phyloP scores from a whole-genome alignment of 2,329 filamentous ascomycete genomes.

The Periglandula ipomoeae region DNA sequence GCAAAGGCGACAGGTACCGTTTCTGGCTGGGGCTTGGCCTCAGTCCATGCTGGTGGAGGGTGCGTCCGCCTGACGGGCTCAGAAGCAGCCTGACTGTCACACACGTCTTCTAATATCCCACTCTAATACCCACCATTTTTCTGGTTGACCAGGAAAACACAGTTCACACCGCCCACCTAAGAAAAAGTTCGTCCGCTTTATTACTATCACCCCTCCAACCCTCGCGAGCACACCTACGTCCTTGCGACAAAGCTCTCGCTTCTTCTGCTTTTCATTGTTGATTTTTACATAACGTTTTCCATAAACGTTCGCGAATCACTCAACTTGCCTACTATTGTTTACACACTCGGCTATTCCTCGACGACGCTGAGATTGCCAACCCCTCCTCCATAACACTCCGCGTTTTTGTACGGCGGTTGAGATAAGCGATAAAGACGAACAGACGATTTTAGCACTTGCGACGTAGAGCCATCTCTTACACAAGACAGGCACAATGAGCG shows the following conservation, averaged over 20 bases:
- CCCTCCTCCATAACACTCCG: conserved; percentile 2
- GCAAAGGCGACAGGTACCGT: not conserved
- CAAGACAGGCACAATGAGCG: conserved; percentile 39
- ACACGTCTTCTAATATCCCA: not conserved
- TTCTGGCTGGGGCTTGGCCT: not conserved
- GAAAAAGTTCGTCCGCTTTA: conserved; percentile 3
- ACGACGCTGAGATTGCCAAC: not conserved
- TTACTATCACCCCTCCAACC: not conserved
- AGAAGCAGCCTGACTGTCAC: not conserved
- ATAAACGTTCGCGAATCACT: not conserved
- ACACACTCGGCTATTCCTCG: not conserved
- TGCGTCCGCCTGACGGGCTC: not conserved
- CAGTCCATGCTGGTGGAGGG: not conserved
- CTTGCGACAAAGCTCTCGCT: not conserved
- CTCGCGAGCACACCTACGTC: not conserved
- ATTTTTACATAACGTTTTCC: not conserved
- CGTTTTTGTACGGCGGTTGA: conserved; percentile 1
- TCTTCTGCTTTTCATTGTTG: not conserved
- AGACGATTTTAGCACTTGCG: not conserved
- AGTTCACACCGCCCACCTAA: conserved; percentile 5
- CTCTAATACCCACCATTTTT: not conserved
- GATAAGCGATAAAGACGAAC: conserved; percentile 7
- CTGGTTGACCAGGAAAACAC: not conserved
- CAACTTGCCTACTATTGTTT: not conserved
- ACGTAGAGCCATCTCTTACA: conserved; percentile 12